Base-by-base conservation (phyloP, 257 asterid species). In the Primulina tabacum region DNA sequence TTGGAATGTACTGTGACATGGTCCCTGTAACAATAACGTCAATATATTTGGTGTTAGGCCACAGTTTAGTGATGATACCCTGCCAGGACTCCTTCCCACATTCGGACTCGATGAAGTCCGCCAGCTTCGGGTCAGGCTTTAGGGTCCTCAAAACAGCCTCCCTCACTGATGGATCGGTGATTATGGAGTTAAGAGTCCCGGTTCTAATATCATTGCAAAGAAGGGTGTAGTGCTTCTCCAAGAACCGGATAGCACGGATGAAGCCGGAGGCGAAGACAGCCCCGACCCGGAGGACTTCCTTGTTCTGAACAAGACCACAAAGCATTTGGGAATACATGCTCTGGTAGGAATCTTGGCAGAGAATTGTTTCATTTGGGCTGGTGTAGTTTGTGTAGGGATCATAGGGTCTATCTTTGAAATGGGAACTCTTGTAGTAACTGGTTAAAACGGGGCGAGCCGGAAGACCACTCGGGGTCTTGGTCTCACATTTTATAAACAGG, bases 271-370 rank as follows among this genome's bases (percentile, higher is more conserved):
- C 98, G 47, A 92, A 92, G 32, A 92, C 97, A 11, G 98, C 98
- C 55, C 98, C 98, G 30, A 88, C 98, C 18, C 98, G 95, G 18
- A 92, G 88, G 65, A 92, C 98, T 2, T 92, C 89, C 6, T 20
- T 14, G 88, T 80, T 74, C 10, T 83, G 87, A 78, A 75, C 67
- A 7, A 92, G 86, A 7, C 98, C 98, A 65, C 96, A 92, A 17
- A 92, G 96, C 95, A 92, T 92, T 72, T 92, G 98, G 28, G 97
- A 83, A 75, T 88, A 92, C 98, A 92, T 92, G 84, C 93, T 85
- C 43, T 92, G 98, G 84, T 90, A 88, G 0, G 97, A 90, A 57
- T 92, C 98, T 1, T 84, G 80, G 70, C 97, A 92, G 70, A 90
- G 88, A 33, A 92, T 92, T 40, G 98, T 67, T 26, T 92, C 92